Evolutionary conservation across 192 early-diverging fungal species (phyloP), one percentile per base, ranked within the genome.

Genomic region (Oehlia diaphana): DNA sequence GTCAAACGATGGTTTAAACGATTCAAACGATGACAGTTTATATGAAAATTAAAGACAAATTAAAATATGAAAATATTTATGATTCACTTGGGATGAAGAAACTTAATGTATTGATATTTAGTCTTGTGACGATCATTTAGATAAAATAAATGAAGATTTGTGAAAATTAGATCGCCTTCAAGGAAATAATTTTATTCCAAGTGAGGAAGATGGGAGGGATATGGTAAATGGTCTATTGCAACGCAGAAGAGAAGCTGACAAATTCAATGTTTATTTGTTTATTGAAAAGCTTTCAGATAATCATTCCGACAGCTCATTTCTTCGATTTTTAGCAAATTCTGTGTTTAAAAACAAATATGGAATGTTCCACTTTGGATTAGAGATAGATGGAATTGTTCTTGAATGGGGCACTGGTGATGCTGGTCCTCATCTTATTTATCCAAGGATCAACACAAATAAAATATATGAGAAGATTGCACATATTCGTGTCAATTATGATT

Each of bases 331-430:
- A 4, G 19, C 23, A 42, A 42, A 42, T 42, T 42, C 3, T 7
- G 5, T 42, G 39, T 8, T 42, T 47, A 47, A 12, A 47, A 47
- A 10, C 0, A 47, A 12, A 47, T 71, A 71, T 23, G 69, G 69
- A 47, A 31, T 31, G 21, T 71, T 71, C 42, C 69, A 71, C 42
- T 42, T 71, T n/a, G 69, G 69, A 0, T 16, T 71, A 16, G 69
- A 71, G 42, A 44, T 71, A 23, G 69, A 71, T 42, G 69, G 69
- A 23, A 71, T 71, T 26, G 21, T 44, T 23, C 1, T 44, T 23
- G 69, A 71, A 9, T 71, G 69, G 69, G 69, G 69, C 0, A 44
- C 14, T 49, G 69, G 69, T 44, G 4, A 9, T 5, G 69, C 69
- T 16, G 69, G 69, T 2, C 42, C 69, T 23, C 42, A 39, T 19